These are phyloP conservation scores for Schwanniomyces polymorphus DNA, from an alignment of 805 yeast species.

Conservation along the genomic window DNA sequence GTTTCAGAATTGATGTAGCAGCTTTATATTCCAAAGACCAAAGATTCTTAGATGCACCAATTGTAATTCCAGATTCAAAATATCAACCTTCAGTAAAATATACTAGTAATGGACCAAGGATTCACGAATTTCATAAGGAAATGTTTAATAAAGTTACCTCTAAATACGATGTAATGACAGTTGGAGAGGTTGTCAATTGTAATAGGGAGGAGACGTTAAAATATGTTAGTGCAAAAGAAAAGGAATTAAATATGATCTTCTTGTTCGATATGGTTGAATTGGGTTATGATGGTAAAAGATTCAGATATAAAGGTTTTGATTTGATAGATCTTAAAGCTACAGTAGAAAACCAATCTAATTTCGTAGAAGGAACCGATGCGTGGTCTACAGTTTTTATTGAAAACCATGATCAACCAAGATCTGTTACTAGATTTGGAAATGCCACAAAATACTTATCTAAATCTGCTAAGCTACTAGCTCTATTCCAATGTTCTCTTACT, in stretches of 20 bases:
- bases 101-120: constrained; percentile 50
- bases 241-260: constrained; percentile 40
- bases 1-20: no score
- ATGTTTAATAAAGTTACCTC: constrained; percentile 43
- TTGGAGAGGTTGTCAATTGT: constrained; percentile 55
- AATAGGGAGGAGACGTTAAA: constrained; percentile 34
- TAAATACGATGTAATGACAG: constrained; percentile 54
- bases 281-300: constrained; percentile 36
- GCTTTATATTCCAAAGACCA: constrained; percentile 51
- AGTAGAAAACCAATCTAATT: constrained; percentile 30
- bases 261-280: constrained; percentile 33
- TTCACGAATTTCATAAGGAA: constrained; percentile 59
- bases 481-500: constrained; percentile 45
- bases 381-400: no score
- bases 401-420: constrained; percentile 61
- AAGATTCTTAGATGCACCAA: constrained; percentile 49
- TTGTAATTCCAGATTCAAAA: constrained; percentile 37
- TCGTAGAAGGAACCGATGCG: constrained; percentile 52
- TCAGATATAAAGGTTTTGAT: constrained; percentile 28
- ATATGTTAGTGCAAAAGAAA: no score
- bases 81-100: constrained; percentile 37
- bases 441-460: constrained; percentile 33
- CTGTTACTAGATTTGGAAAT: constrained; percentile 53
- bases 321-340: constrained; percentile 44
- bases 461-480: constrained; percentile 50